phyloP scores from a whole-genome alignment of 495 filamentous ascomycete species.

The Bathelium albidoporum region DNA sequence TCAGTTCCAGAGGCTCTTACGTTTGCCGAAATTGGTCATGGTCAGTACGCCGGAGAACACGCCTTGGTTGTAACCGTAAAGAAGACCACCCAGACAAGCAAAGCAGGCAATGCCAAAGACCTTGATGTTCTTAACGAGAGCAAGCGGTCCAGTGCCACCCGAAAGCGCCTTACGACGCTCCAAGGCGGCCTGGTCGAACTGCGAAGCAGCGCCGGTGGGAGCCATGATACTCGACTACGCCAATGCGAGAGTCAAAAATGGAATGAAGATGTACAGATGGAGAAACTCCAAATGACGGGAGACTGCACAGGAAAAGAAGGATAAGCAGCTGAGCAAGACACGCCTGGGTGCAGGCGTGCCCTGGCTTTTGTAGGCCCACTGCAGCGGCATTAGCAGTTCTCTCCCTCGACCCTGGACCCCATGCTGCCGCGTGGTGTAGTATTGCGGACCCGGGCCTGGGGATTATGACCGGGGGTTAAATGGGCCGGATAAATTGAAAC shows the following conservation, averaged over 20 bases:
- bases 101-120: constrained; percentile 67
- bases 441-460: neutral
- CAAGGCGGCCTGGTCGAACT: constrained; percentile 51
- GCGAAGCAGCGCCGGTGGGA: constrained; percentile 25
- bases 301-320: neutral
- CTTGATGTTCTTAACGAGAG: constrained; percentile 55
- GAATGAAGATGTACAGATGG: neutral
- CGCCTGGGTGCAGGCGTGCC: neutral
- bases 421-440: neutral
- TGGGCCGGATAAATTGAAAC: neutral
- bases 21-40: constrained; percentile 44
- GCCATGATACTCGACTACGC: constrained; percentile 25
- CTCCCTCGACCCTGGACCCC: neutral
- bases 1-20: constrained; percentile 11
- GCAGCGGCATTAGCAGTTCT: neutral
- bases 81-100: constrained; percentile 62
- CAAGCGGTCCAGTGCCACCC: constrained; percentile 52
- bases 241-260: neutral
- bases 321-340: neutral
- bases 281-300: neutral
- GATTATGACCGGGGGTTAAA: neutral
- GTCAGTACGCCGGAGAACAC: constrained; percentile 66
- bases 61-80: constrained; percentile 57
- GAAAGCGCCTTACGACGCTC: constrained; percentile 53
- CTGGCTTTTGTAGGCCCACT: neutral